Conservation (phyloP, 345 rosid genomes). For the Eucalyptus curtisii region DNA sequence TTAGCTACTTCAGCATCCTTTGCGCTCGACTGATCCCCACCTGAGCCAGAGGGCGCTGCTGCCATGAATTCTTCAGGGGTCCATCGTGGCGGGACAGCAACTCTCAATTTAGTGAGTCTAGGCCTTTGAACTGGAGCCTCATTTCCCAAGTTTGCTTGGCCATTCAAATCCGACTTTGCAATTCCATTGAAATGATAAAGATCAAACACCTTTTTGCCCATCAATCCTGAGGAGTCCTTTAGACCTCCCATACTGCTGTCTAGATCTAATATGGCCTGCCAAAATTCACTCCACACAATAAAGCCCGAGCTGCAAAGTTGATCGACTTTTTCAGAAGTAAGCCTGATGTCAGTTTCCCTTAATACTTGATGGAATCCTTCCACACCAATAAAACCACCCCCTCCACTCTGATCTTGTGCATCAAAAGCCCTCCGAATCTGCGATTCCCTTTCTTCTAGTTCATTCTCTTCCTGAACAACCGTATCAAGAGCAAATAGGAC, state of each 20-base stretch:
- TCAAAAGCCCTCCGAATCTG: constrained; percentile 87
- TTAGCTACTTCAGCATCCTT: constrained; percentile 52
- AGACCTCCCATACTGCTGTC: constrained; percentile 79
- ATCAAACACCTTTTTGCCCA: constrained; percentile 97
- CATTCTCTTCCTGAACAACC: constrained; percentile 86
- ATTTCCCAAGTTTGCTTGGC: constrained; percentile 37
- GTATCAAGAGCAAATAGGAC: constrained; percentile 87
- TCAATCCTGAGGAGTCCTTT: constrained; percentile 78
- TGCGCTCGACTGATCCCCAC: constrained; percentile 8
- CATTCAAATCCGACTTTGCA: constrained; percentile 86
- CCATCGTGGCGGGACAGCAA: constrained; percentile 99
- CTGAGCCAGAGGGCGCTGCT: constrained; percentile 36
- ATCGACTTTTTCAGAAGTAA: constrained; percentile 61
- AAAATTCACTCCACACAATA: constrained; percentile 97
- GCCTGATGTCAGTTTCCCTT: constrained; percentile 44
- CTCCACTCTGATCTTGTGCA: constrained; percentile 95
- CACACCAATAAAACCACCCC: constrained; percentile 93
- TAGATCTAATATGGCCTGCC: constrained; percentile 80
- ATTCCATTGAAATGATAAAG: constrained; percentile 96
- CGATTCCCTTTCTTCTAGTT: constrained; percentile 86
- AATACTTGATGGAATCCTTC: constrained; percentile 93
- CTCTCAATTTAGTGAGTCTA: constrained; percentile 82
- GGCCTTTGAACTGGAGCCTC: constrained; percentile 78
- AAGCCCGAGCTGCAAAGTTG: constrained; percentile 66
- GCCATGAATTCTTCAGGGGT: constrained; percentile 93